These are phyloP conservation scores for Diutina siamensis DNA, from an alignment of 1,139 yeast species.

Conservation along the genomic window DNA sequence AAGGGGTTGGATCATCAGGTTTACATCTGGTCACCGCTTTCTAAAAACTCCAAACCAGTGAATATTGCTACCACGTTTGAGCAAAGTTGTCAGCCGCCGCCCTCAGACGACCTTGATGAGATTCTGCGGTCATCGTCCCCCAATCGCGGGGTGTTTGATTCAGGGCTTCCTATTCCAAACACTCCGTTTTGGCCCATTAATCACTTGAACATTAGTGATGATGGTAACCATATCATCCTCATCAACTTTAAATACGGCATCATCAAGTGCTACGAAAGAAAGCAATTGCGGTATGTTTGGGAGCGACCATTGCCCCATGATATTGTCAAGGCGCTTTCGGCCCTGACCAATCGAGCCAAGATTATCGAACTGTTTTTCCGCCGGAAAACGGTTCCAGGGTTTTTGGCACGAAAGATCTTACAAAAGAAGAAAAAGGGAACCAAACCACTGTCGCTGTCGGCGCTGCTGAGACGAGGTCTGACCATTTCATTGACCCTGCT, in stretches of 20 bases:
- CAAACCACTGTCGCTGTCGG: neutral
- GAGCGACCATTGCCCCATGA: conserved; percentile 17
- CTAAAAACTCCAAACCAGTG: conserved; percentile 22
- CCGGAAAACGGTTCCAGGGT: conserved; percentile 39
- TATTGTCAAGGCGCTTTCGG: conserved; percentile 11
- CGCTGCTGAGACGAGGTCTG: conserved; percentile 5
- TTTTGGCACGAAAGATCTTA: conserved; percentile 32
- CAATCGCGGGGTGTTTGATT: neutral
- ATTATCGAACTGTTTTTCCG: conserved; percentile 53
- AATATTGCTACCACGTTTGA: conserved; percentile 28
- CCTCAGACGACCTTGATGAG: neutral
- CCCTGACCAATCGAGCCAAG: conserved; percentile 10
- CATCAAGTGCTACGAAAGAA: conserved; percentile 50
- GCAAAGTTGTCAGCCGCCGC: conserved; percentile 4
- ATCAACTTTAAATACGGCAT: conserved; percentile 37
- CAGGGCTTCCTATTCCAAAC: neutral
- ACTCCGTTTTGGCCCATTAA: conserved; percentile 48
- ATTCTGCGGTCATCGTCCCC: neutral
- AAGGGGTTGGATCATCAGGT: conserved; percentile 66
- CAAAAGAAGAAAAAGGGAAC: conserved; percentile 14
- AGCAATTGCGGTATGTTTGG: conserved; percentile 44
- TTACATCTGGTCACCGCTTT: conserved; percentile 63
- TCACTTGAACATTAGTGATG: conserved; percentile 45
- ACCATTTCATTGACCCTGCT: neutral
- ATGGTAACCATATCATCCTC: conserved; percentile 49